Percentiles rank a stretch among this genome's conserved stretches.
These are phyloP conservation scores for Phylloporus rhodoxanthus DNA, from an alignment of 768 basidiomycete genomes.

Conservation along the genomic window DNA sequence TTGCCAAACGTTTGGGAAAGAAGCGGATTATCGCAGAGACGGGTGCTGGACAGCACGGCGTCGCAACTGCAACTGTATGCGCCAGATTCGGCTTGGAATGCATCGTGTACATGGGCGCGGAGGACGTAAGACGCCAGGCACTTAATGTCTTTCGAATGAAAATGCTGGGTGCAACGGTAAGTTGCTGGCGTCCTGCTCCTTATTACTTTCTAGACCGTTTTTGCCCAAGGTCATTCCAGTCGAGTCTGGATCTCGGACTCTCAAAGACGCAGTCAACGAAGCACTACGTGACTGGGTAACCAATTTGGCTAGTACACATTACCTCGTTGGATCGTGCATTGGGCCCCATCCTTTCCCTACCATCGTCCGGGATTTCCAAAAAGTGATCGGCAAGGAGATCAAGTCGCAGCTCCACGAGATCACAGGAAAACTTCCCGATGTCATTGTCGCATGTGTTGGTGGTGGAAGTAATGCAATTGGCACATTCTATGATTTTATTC, in stretches of 20 bases:
- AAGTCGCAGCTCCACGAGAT: constrained; percentile 72
- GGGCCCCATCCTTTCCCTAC: constrained; percentile 99
- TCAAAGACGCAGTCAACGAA: constrained; percentile 98
- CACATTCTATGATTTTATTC: constrained; percentile 95
- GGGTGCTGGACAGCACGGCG: constrained; percentile 97
- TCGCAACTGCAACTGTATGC: constrained; percentile 97
- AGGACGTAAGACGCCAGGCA: constrained; percentile 93
- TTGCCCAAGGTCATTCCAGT: constrained; percentile 79
- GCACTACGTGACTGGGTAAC: constrained; percentile 99
- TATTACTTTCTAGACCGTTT: neutral
- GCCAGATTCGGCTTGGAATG: constrained; percentile 96
- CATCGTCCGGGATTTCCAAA: constrained; percentile 97
- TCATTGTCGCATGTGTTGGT: constrained; percentile 93
- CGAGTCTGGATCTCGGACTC: constrained; percentile 84
- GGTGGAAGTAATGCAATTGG: constrained; percentile 98
- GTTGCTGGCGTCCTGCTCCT: neutral
- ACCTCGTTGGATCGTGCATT: constrained; percentile 94
- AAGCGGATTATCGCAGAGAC: constrained; percentile 98
- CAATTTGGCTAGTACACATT: constrained; percentile 89
- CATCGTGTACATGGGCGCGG: constrained; percentile 95
- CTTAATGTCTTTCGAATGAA: constrained; percentile 97
- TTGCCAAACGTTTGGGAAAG: constrained; percentile 92
- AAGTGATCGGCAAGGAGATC: constrained; percentile 91
- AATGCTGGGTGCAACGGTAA: constrained; percentile 90
- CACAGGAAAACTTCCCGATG: constrained; percentile 86